Percentiles rank a stretch among this genome's conserved stretches.
Conservation (phyloP, 345 rosid genomes). For the Eucalyptus microcorys region DNA sequence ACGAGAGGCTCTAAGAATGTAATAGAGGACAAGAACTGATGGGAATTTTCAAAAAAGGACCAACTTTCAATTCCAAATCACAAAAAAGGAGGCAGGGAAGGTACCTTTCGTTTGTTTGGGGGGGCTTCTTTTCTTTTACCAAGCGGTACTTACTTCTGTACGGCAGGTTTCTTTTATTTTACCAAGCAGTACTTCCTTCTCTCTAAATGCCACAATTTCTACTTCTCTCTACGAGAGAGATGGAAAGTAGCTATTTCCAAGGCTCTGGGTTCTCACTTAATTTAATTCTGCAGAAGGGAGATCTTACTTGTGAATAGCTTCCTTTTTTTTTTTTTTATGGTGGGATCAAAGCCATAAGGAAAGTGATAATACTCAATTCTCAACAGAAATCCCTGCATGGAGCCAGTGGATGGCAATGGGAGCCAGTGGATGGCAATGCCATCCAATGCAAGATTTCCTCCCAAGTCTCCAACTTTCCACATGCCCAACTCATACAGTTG, state of each 20-base stretch:
- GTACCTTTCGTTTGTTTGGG: neutral
- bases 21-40: neutral
- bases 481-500: neutral
- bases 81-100: neutral
- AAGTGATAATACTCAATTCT: neutral
- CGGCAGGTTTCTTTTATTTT: too few species aligned
- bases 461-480: neutral
- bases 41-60: neutral
- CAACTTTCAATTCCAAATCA: neutral
- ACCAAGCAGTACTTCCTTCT: too few species aligned
- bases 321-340: too few species aligned
- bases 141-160: too few species aligned
- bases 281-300: too few species aligned
- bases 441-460: neutral
- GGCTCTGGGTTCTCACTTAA: too few species aligned
- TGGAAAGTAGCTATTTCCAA: neutral
- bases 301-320: too few species aligned
- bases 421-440: neutral
- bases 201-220: too few species aligned
- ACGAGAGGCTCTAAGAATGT: neutral
- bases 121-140: too few species aligned
- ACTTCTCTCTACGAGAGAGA: too few species aligned
- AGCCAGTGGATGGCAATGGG: neutral
- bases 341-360: neutral
- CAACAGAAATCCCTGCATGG: neutral